Base-by-base conservation (phyloP, 2,329 filamentous ascomycete genomes). In the Cladobotryum protrusum region DNA sequence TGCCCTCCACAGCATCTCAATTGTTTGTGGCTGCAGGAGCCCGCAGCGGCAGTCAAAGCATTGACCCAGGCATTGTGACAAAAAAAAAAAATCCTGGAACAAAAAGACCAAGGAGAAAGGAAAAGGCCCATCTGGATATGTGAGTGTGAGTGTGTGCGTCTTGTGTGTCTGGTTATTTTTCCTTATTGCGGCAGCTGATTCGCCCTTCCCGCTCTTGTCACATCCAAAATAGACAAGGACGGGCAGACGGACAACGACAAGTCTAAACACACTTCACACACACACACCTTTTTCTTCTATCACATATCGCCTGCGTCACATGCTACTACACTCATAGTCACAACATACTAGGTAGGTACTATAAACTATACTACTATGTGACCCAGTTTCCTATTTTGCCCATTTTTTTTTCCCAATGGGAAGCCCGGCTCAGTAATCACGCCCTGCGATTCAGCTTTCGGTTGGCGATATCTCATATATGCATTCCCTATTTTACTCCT, bases 251-350 rank as follows among this genome's bases (percentile, higher is more conserved):
- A n/a, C n/a, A 6, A 29, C 24, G 11, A 29, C 24, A 29, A 29
- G 24, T 29, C 24, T 29, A 29, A 29, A 29, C 24, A 29, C 24
- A 29, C 24, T 29, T 29, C 24, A 29, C 24, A 8, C 20, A 7
- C 20, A 4, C 20, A n/a, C n/a, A n/a, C n/a, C n/a, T n/a, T n/a
- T n/a, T n/a, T n/a, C 7, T 24, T 41, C 34, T 37, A 40, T 50
- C 48, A 47, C 32, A 43, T 50, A 24, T 50, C 48, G 32, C 39
- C 39, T 45, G 47, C 47, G 42, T 39, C 35, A 14, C 19, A 7
- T 24, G 9, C 18, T 17, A 20, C 40, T 2, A 14, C 15, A 18
- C 15, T 17, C 18, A 17, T 42, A 17, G 7, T 42, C 40, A 18
- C 40, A 20, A 8, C 6, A 29, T n/a, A 9, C 6, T 29, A 8